Percentiles rank a stretch among this genome's conserved stretches.
Evolutionary conservation across 768 basidiomycete species (phyloP).

Genomic region (Hericium erinaceus): DNA sequence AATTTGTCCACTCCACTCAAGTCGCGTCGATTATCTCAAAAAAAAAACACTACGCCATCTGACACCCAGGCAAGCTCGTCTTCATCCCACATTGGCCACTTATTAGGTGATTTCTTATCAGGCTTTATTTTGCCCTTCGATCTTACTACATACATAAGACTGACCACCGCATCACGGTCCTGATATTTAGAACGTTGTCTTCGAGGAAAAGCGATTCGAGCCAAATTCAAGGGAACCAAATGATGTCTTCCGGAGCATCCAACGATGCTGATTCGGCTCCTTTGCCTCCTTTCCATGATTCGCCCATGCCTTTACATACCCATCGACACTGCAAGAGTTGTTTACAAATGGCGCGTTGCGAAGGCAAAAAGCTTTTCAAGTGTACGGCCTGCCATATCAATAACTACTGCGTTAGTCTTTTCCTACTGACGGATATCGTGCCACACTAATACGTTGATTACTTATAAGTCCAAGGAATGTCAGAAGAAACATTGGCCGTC

Average conservation of each 20-base stretch:
- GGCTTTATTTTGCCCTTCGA: too few relatives aligned
- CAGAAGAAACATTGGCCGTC: neutral
- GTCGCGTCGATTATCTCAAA: neutral
- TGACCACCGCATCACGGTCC: too few relatives aligned
- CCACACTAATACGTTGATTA: neutral
- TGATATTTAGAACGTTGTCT: too few relatives aligned
- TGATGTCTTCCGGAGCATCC: too few relatives aligned
- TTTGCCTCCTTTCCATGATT: neutral
- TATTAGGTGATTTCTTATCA: too few relatives aligned
- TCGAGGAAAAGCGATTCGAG: too few relatives aligned
- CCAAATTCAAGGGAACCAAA: too few relatives aligned
- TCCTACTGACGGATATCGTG: neutral
- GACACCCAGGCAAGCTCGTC: too few relatives aligned
- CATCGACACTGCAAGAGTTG: conserved; percentile 4
- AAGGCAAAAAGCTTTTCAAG: neutral
- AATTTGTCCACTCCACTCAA: too few relatives aligned
- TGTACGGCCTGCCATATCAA: neutral
- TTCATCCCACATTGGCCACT: too few relatives aligned
- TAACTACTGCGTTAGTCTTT: neutral
- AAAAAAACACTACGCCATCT: neutral
- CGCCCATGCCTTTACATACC: neutral
- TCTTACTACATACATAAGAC: too few relatives aligned
- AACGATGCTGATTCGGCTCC: too few relatives aligned
- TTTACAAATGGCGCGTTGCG: conserved; percentile 1
- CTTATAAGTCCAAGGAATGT: neutral